Evolutionary conservation across 1,284 basidiomycete species (phyloP), one percentile per base, ranked within the genome.

Genomic region (Peniophora sp.): DNA sequence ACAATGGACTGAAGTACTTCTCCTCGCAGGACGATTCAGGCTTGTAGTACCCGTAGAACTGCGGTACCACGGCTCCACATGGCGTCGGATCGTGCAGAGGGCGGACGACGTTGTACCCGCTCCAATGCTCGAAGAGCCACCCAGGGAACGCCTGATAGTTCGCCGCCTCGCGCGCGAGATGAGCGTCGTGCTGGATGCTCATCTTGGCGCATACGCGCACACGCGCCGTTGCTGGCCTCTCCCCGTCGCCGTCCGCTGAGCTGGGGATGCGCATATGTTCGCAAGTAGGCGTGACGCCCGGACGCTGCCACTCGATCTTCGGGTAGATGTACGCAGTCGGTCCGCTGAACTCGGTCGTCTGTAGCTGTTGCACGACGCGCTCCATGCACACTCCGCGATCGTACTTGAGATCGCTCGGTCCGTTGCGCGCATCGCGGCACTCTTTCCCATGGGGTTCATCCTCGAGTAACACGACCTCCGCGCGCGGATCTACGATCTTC

Each of bases 31-130:
- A 50, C 2, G 53, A 17, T 9, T 61, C 62, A 0, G 70, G 69
- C 11, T 66, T 58, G 58, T 78, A 79, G 60, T 72, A 75, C 1
- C 77, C 77, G 57, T 74, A 79, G 59, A 71, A 79, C 60, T 77
- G 75, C 5, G 78, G 77, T 2, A 75, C 71, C 43, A 78, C 56
- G 1, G 77, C 65, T 5, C 68, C 68, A 9, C 72, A 65, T 11
- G 77, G 77, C 0, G 71, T 67, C 1, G 75, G 77, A 47, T 72
- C 63, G 34, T 64, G 63, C 44, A 74, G 25, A 6, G 73, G 73
- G 10, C 58, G 55, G 3, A 73, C 56, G 47, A 74, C 48, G 55
- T 76, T 74, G 55, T 67, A 73, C 2, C 77, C 76, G 53, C 63
- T 73, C 69, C 70, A 78, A 52, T 78, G 71, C 56, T 77, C 63